Conservation (phyloP, 1,284 basidiomycete species). For the Dichomitus squalens region DNA sequence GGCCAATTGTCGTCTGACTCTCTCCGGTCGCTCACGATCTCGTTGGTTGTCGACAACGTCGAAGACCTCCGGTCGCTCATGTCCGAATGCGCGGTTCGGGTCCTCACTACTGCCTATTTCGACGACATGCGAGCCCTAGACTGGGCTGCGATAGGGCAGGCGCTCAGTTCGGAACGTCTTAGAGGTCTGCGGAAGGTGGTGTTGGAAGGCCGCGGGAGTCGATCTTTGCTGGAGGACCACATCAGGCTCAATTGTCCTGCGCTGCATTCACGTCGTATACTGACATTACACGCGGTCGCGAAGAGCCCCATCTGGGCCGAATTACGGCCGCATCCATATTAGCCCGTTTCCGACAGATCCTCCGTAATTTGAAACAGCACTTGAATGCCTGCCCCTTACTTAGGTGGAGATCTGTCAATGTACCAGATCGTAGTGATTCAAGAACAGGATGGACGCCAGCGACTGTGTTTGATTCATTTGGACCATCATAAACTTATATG, state of each 20-base stretch:
- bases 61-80: conserved; percentile 27
- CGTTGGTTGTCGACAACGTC: conserved; percentile 27
- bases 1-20: conserved; percentile 19
- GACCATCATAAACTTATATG: no score
- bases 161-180: conserved; percentile 6
- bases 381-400: no score
- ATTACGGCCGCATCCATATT: background rate
- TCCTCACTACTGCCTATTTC: conserved; percentile 23
- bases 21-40: conserved; percentile 22
- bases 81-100: conserved; percentile 31
- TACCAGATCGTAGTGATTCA: no score
- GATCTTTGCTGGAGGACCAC: conserved; percentile 3
- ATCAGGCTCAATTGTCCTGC: conserved; percentile 6
- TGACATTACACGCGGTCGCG: conserved; percentile 3
- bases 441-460: no score
- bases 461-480: no score
- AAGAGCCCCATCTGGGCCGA: conserved; percentile 3
- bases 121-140: conserved; percentile 27
- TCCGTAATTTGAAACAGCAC: no score
- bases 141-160: conserved; percentile 22
- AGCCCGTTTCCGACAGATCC: no score
- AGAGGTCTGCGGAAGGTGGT: conserved; percentile 14
- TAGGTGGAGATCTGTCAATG: no score
- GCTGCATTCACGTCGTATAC: conserved; percentile 7
- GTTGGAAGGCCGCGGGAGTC: conserved; percentile 20